Evolutionary conservation across 495 filamentous ascomycete genomes (phyloP).

Genomic region (Cercophora newfieldiana): DNA sequence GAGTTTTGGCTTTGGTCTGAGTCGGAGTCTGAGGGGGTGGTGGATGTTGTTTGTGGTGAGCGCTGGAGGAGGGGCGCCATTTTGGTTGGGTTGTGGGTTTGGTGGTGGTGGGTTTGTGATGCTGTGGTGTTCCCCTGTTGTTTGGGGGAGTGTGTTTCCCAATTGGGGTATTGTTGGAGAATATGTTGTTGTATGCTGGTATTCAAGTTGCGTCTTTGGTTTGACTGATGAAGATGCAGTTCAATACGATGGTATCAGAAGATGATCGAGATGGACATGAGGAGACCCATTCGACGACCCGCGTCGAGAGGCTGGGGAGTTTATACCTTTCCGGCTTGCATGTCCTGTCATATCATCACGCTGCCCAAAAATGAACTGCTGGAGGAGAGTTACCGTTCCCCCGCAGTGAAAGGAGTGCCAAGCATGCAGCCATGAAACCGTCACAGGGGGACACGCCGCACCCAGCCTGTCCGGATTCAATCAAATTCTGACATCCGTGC

Average conservation of each 20-base stretch:
- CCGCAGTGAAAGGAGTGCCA: background rate
- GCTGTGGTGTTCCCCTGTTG: background rate
- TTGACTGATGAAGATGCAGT: no score
- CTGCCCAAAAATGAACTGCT: background rate
- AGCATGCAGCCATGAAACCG: background rate
- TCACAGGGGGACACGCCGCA: background rate
- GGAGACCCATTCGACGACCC: background rate
- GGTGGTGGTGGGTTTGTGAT: background rate
- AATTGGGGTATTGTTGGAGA: background rate
- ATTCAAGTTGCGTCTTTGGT: background rate
- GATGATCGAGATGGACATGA: background rate
- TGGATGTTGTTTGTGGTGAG: background rate
- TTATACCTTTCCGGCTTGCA: background rate
- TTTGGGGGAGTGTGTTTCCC: background rate
- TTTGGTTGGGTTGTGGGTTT: background rate
- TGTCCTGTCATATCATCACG: background rate
- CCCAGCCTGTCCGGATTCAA: background rate
- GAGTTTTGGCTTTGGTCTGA: background rate
- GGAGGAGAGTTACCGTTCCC: background rate
- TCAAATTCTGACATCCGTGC: background rate
- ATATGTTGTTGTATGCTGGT: background rate
- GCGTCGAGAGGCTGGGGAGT: background rate
- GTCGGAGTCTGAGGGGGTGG: background rate
- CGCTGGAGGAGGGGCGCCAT: background rate
- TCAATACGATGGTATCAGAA: background rate